Evolutionary conservation across 2,329 filamentous ascomycete species (phyloP), one percentile per base, ranked within the genome.

Genomic region (Aspergillus ibericus): DNA sequence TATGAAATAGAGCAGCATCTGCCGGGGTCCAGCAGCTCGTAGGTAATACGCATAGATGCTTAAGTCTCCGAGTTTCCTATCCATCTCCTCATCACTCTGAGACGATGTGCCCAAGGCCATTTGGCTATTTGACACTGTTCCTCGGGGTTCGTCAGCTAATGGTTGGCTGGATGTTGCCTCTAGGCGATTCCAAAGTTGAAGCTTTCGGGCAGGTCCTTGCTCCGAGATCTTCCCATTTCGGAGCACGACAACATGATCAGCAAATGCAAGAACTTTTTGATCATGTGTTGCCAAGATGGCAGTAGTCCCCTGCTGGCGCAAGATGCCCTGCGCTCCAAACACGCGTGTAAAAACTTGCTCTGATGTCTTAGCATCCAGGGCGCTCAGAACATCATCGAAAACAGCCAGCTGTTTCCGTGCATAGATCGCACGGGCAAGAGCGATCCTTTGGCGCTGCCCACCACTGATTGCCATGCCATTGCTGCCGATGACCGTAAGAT

Each of bases 401-500:
- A 50, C 20, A n/a, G 48, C 48, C 1, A 50, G 6, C 3, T 20
- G 29, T 4, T 32, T 50, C 9, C 48, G 48, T 32, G 48, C 48
- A 36, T 50, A 50, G 13, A 50, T 35, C 1, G 48, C 48, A 50
- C 48, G 48, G 20, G 48, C 48, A 52, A 52, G 25, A 32, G 35
- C 20, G 36, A 52, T 27, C 13, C 48, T 29, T 35, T 50, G 32
- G 3, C 48, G 29, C 10, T 50, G 48, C 18, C 48, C 48, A n/a
- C 48, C 48, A 50, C 48, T 50, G 18, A 20, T 36, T n/a, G 48
- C 15, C 9, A 50, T 50, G 0, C 91, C 91, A 61, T 92, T 91
- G 8, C 88, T 88, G 10, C 90, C 91, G 54, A 93, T 89, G 66
- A 91, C 88, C 0, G 91, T 93, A 40, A 83, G 76, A 66, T 92